A percentile compares a stretch with the other conserved stretches of the same genome.
phyloP scores from a whole-genome alignment of 139 green algal species.

The Pleodorina starrii region DNA sequence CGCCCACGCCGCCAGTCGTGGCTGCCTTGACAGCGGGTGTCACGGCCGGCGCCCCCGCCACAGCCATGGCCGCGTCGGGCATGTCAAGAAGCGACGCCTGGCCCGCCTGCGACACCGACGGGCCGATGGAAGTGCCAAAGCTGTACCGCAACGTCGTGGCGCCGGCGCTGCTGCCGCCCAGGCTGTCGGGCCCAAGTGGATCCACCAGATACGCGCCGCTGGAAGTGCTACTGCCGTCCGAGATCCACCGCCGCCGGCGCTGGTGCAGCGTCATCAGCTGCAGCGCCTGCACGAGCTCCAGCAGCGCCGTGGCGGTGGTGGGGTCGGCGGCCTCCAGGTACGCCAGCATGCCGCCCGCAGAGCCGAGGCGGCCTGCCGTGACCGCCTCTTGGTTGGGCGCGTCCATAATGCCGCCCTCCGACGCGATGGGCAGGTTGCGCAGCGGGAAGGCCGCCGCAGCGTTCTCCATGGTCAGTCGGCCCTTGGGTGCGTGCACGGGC shows the following conservation, averaged over 20 bases:
- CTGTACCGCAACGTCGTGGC: constrained; percentile 7
- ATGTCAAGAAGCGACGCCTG: neutral
- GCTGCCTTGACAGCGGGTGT: constrained; percentile 20
- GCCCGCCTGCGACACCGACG: constrained; percentile 39
- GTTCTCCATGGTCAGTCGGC: neutral
- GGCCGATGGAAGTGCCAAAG: constrained; percentile 38
- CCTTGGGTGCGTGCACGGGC: too few species aligned
- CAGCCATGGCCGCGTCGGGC: neutral
- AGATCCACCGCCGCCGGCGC: constrained; percentile 30
- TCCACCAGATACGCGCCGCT: constrained; percentile 6
- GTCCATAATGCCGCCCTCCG: constrained; percentile 34
- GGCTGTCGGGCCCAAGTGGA: neutral
- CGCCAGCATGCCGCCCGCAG: constrained; percentile 35
- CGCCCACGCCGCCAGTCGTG: neutral
- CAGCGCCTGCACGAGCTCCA: constrained; percentile 46
- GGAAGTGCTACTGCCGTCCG: constrained; percentile 26
- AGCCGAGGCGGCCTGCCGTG: constrained; percentile 22
- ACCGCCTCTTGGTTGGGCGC: constrained; percentile 25
- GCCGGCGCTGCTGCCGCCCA: neutral
- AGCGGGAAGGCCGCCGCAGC: neutral
- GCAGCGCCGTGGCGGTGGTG: constrained; percentile 36
- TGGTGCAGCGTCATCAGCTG: constrained; percentile 39
- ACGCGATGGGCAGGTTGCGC: constrained; percentile 48
- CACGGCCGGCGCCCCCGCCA: too few species aligned
- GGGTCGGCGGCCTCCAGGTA: constrained; percentile 43